Base-by-base conservation (phyloP, 2,329 filamentous ascomycete genomes). In the Penicillium sp. region DNA sequence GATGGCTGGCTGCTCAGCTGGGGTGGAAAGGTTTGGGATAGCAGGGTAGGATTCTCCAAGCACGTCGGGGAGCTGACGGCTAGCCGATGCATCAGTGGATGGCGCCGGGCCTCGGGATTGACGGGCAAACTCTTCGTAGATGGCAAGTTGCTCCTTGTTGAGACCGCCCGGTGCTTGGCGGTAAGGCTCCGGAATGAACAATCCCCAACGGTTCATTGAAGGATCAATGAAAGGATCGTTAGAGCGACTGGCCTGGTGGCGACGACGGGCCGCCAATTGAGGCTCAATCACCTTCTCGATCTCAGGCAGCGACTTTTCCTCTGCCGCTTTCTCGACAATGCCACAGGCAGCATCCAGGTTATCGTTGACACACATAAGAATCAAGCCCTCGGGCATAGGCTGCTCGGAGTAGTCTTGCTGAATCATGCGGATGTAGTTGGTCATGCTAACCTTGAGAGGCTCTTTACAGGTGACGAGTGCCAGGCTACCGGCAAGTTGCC, bases 391-490 rank as follows among this genome's bases (percentile, higher is more conserved):
- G 0, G 94, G 91, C 61, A 99, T 83, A 17, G 90, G 90, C 66
- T 88, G 85, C 53, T 86, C 83, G 2, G 82, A 82, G 41, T 85
- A 78, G 50, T 84, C 83, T 57, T 83, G 80, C 53, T 91, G 89
- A 53, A 91, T 87, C 38, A 96, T 83, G n/a, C 94, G 89, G 74
- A 99, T 92, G 71, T 97, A 96, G 76, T 97, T 99, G 53, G 90
- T 96, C 75, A 99, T 96, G 77, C 96, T 97, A 74, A 96, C 94
- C 60, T 94, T 87, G 17, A 99, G 82, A 17, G 94, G 94, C 74
- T 99, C 94, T 76, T 97, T 99, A 72, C 93, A 97, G 4, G 94
- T 99, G n/a, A 99, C 94, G 33, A 97, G 83, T 15, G 94, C 94
- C 55, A 99, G 82, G 69, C 92, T 96, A 39, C 94, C 94, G 25